These are phyloP conservation scores for Leishmania tropica DNA, from an alignment of 208 protist genomes.

Conservation along the genomic window DNA sequence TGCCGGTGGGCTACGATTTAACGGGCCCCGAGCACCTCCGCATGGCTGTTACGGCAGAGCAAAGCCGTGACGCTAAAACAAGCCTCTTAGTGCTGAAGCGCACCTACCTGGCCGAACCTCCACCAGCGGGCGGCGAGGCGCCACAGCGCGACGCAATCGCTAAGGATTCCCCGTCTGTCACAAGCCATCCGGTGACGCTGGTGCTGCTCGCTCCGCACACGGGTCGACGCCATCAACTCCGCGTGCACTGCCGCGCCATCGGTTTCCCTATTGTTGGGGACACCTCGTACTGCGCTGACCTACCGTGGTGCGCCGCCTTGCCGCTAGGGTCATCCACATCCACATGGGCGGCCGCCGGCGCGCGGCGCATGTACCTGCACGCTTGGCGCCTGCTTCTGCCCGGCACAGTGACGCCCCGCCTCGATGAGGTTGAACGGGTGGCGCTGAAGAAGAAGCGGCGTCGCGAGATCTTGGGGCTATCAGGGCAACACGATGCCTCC, in stretches of 20 bases:
- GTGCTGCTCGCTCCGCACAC: conserved; percentile 67
- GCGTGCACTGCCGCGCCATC: conserved; percentile 81
- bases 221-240: conserved; percentile 88
- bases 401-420: conserved; percentile 15
- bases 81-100: conserved; percentile 23
- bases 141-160: conserved; percentile 28
- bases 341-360: conserved; percentile 7
- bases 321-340: not conserved
- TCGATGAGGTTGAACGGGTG: conserved; percentile 40
- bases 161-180: conserved; percentile 11
- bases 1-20: conserved; percentile 62
- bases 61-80: conserved; percentile 19
- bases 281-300: conserved; percentile 44
- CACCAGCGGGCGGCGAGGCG: conserved; percentile 14
- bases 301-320: conserved; percentile 19
- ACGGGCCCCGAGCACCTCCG: conserved; percentile 53
- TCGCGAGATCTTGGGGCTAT: conserved; percentile 50
- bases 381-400: conserved; percentile 73
- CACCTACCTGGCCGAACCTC: conserved; percentile 5
- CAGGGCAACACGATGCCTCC: conserved; percentile 16
- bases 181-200: conserved; percentile 46
- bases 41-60: conserved; percentile 48
- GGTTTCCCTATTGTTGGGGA: conserved; percentile 89
- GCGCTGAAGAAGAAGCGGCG: conserved; percentile 61
- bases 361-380: conserved; percentile 78